Evolutionary conservation across 192 early-diverging fungal genomes (phyloP).

Genomic region (Backusella westeae): DNA sequence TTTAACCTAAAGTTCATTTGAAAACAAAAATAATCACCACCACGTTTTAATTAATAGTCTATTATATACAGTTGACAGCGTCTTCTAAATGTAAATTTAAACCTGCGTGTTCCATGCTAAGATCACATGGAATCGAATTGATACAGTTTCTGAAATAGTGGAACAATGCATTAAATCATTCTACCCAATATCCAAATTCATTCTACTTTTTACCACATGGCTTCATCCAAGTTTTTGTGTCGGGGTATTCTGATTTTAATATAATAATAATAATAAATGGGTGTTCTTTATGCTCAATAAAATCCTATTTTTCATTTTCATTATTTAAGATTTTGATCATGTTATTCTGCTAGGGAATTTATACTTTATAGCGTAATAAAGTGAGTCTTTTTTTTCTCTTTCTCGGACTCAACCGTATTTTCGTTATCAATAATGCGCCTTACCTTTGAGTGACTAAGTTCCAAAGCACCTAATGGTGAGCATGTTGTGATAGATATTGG

Average conservation of each 20-base stretch:
- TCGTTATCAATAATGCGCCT: no score
- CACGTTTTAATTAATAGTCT: no score
- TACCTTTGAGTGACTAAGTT: no score
- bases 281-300: not conserved
- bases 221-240: not conserved
- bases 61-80: not conserved
- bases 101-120: not conserved
- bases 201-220: not conserved
- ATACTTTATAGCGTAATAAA: no score
- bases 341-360: no score
- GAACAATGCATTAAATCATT: not conserved
- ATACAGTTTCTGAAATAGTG: constrained; percentile 1
- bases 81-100: not conserved
- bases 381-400: no score
- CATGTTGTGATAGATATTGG: no score
- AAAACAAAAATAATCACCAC: no score
- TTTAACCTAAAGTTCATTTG: no score
- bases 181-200: not conserved
- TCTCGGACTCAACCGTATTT: not conserved
- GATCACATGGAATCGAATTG: not conserved
- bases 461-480: no score
- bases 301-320: no score
- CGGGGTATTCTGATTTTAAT: not conserved
- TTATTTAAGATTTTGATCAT: no score
- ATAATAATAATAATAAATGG: not conserved